Evolutionary conservation across 139 green algal genomes (phyloP).

Genomic region (Eudorina sp.): DNA sequence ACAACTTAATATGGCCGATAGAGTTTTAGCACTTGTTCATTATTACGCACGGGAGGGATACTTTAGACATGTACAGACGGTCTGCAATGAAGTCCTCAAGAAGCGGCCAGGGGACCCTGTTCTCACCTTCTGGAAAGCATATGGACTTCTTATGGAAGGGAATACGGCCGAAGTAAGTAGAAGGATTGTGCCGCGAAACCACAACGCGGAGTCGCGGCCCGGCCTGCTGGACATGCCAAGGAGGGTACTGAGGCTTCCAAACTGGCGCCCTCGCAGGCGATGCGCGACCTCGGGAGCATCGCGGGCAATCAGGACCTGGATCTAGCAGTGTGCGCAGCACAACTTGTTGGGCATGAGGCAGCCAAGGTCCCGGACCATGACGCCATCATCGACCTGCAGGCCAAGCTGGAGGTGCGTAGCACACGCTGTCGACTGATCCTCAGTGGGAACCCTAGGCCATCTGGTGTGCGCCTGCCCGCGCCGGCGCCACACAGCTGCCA

Average conservation of each 20-base stretch:
- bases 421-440: too few species aligned
- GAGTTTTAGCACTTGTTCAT: conserved; percentile 60
- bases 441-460: too few species aligned
- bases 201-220: neutral
- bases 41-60: conserved; percentile 76
- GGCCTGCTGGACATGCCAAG: conserved; percentile 37
- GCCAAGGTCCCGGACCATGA: conserved; percentile 74
- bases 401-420: conserved; percentile 65
- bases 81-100: conserved; percentile 75
- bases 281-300: conserved; percentile 71
- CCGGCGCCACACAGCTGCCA: too few species aligned
- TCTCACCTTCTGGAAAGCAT: conserved; percentile 75
- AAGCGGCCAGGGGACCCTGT: conserved; percentile 63
- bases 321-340: conserved; percentile 65
- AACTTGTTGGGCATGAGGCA: conserved; percentile 70
- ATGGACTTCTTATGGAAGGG: conserved; percentile 70
- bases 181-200: too few species aligned
- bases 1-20: conserved; percentile 42
- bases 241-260: neutral
- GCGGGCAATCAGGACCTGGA: conserved; percentile 56
- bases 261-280: conserved; percentile 52
- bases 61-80: conserved; percentile 70
- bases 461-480: too few species aligned
- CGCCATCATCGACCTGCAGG: conserved; percentile 64
- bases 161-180: conserved; percentile 65